Evolutionary conservation across 441 rosid species (phyloP), one percentile per base, ranked within the genome.

Genomic region (Capsella rubella): DNA sequence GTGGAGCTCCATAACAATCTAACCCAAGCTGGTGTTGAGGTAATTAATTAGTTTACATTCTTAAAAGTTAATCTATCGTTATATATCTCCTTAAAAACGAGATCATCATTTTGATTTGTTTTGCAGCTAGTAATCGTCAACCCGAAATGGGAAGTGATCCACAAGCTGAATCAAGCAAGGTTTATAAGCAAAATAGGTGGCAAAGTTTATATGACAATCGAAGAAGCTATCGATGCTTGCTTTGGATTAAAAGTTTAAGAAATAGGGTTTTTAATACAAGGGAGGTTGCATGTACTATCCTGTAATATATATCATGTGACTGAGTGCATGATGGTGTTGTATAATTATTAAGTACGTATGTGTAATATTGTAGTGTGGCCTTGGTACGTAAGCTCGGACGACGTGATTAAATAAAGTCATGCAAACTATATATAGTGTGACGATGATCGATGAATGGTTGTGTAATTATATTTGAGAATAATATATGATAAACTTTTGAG

Each of bases 111-210:
- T 46, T 57, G 35, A 39, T 12, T 10, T 0, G 46, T 3, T 10
- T 57, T 50, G 49, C 87, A 89, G 97, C 58, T 90, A 69, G 90
- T 90, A 27, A 80, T 94, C 50, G 83, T 83, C 27, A 91, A 87
- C 74, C 98, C 96, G 2, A 90, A 82, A 76, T 90, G 97, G 96
- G 82, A 85, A 77, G 97, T 94, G 75, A 80, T 86, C 59, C 89
- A 91, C 83, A 94, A 90, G 85, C 83, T 94, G 79, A 94, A 76
- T 82, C 14, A 83, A 62, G 79, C 90, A 37, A 86, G 85, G 52
- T 84, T 86, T 70, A 84, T 82, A 74, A 75, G 42, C 35, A 86
- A 78, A 76, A 80, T 89, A 28, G 91, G 90, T 72, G 92, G 89
- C 73, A 88, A 79, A 76, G 77, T 90, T 50, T 91, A 80, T 81